Evolutionary conservation across 345 rosid genomes (phyloP).

Genomic region (Gossypium bickii): DNA sequence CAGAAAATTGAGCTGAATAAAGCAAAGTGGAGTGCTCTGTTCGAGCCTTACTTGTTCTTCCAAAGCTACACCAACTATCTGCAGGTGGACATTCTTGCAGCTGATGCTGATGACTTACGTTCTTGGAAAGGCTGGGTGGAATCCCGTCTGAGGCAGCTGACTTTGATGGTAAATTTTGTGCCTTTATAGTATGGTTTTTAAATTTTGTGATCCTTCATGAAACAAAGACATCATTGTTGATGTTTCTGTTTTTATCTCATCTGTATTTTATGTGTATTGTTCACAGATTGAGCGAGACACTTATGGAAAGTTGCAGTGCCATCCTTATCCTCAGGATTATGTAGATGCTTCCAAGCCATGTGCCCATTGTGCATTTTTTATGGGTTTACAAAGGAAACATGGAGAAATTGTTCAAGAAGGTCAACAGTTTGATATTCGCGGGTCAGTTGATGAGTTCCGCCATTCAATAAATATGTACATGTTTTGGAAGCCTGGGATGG

Average conservation of each 20-base stretch:
- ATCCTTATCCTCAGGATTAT: conserved; percentile 58
- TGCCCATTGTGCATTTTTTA: conserved; percentile 53
- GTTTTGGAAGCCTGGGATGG: conserved; percentile 76
- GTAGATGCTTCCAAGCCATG: conserved; percentile 40
- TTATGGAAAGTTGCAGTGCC: conserved; percentile 63
- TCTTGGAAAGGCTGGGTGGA: conserved; percentile 82
- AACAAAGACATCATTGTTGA: not conserved
- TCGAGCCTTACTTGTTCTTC: conserved; percentile 64
- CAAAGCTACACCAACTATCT: conserved; percentile 65
- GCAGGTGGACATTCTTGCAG: conserved; percentile 60
- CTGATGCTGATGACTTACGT: conserved; percentile 54
- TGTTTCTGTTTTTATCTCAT: conserved; percentile 7
- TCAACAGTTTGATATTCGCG: conserved; percentile 67
- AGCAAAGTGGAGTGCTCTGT: conserved; percentile 52
- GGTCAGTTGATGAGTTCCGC: conserved; percentile 55
- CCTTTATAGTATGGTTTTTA: not conserved
- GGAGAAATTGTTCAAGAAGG: conserved; percentile 57
- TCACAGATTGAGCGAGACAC: conserved; percentile 68
- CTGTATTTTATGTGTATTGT: not conserved
- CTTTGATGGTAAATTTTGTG: conserved; percentile 46
- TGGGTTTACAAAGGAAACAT: conserved; percentile 66
- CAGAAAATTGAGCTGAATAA: conserved; percentile 61
- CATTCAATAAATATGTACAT: conserved; percentile 42
- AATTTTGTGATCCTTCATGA: not conserved
- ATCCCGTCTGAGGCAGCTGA: conserved; percentile 64